phyloP scores from a whole-genome alignment of 169 alveolate genomes.

The Cryptosporidium ubiquitum region DNA sequence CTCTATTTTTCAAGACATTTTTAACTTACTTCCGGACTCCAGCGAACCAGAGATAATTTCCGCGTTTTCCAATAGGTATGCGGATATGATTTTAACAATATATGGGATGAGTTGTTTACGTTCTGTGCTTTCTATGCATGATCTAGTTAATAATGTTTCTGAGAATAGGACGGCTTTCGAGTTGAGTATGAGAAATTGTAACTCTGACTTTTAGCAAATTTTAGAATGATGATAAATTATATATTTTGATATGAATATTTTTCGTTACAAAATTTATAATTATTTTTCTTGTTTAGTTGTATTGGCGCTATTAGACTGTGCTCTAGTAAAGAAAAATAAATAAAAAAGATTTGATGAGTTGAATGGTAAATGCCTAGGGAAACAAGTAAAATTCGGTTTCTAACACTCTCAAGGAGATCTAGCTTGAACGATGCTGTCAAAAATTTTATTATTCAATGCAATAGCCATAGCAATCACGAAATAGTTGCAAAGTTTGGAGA shows the following conservation, averaged over 20 bases:
- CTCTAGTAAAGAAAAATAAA: background rate
- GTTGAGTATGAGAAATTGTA: constrained; percentile 69
- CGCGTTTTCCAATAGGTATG: constrained; percentile 93
- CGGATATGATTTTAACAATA: constrained; percentile 92
- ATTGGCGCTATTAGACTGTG: background rate
- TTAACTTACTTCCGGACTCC: constrained; percentile 93
- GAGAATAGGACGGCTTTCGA: constrained; percentile 85
- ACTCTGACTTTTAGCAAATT: background rate
- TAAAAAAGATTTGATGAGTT: constrained; percentile 55
- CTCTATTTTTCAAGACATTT: constrained; percentile 92
- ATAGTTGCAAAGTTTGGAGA: constrained; percentile 70
- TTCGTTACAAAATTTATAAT: background rate
- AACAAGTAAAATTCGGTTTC: constrained; percentile 71
- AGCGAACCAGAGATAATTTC: constrained; percentile 86
- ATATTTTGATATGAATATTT: no score
- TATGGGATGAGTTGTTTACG: constrained; percentile 92
- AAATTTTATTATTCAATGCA: constrained; percentile 54
- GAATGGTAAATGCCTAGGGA: constrained; percentile 73
- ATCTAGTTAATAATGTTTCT: constrained; percentile 93
- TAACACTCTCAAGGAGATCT: constrained; percentile 48
- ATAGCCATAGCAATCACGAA: constrained; percentile 20
- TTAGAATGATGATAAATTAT: background rate
- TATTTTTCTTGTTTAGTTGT: background rate
- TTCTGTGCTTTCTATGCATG: constrained; percentile 93
- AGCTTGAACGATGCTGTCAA: constrained; percentile 21